A percentile compares a stretch with the other conserved stretches of the same genome.
These are phyloP conservation scores for Lentinula sp. DNA, from an alignment of 768 basidiomycete species.

Conservation along the genomic window DNA sequence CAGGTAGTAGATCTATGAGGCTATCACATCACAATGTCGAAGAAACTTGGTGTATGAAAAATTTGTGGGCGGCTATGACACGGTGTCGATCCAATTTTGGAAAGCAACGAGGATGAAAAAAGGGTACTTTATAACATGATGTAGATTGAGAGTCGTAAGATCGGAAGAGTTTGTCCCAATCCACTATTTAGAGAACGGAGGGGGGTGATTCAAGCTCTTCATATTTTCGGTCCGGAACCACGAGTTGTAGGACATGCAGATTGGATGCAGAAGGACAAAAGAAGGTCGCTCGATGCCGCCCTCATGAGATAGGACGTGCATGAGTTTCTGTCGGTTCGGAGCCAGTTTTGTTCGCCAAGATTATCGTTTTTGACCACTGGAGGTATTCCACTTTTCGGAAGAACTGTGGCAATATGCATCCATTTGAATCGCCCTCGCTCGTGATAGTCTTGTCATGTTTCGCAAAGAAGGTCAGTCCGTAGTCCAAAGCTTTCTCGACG, in stretches of 20 bases:
- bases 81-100: too few relatives aligned
- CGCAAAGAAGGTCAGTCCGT: background rate
- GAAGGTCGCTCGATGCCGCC: background rate
- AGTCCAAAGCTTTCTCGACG: background rate
- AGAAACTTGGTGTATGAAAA: too few relatives aligned
- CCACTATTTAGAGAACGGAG: too few relatives aligned
- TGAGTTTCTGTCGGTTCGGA: background rate
- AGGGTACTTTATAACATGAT: too few relatives aligned
- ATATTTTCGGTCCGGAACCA: too few relatives aligned
- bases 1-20: too few relatives aligned
- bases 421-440: background rate
- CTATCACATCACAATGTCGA: too few relatives aligned
- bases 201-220: too few relatives aligned
- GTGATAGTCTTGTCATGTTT: background rate
- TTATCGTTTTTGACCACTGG: background rate
- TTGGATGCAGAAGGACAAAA: background rate
- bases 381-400: background rate
- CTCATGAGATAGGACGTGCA: background rate
- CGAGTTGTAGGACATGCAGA: background rate
- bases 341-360: background rate
- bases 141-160: too few relatives aligned
- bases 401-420: background rate
- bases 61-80: too few relatives aligned
- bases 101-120: too few relatives aligned
- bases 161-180: too few relatives aligned